Base-by-base conservation (phyloP, 2,329 filamentous ascomycete species). In the Arthroderma sp. region DNA sequence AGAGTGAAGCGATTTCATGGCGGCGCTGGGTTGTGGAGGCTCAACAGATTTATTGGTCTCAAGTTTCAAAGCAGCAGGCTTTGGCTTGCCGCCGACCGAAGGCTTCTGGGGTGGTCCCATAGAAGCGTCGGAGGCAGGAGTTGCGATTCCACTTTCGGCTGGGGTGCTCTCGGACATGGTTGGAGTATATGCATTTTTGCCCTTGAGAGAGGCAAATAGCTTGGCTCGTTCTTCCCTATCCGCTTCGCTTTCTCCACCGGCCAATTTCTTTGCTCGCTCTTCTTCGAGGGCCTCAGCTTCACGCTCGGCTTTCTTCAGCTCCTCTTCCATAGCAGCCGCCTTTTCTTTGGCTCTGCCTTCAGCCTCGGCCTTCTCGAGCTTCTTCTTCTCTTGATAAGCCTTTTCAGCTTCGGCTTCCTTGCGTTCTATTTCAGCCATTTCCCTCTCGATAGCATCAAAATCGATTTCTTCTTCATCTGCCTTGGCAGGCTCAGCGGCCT, bases 1-100 rank as follows among this genome's bases (percentile, higher is more conserved):
- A 11, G 87, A 89, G 69, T 91, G 89, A 50, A 98, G 75, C 6
- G 89, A 84, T 65, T 94, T 88, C 61, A 98, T 82, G 50, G 88
- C 89, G 48, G 91, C 86, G 51, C 86, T 96, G 10, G 89, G 89
- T 66, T 95, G 88, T 43, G 86, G 80, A 43, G 89, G 83, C 69
- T 98, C 89, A 27, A 94, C 78, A 33, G 83, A 72, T 68, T 88
- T 94, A 55, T 80, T 86, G 51, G 83, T 93, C 45, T 87, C 78
- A 50, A 96, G 74, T 67, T 95, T 95, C 53, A 98, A 80, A 38
- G 86, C 82, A 48, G 83, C 80, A 41, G 91, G 89, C 73, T 94
- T 95, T 48, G 71, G 59, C 22, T 73, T 78, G 66, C 86, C 87
- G 30, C 68, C 69, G 46, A 70, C 68, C 38, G 74, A 64, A 11